A percentile compares a stretch with the other conserved stretches of the same genome.
phyloP scores from a whole-genome alignment of 495 filamentous ascomycete species.

The Penicillium taxi region DNA sequence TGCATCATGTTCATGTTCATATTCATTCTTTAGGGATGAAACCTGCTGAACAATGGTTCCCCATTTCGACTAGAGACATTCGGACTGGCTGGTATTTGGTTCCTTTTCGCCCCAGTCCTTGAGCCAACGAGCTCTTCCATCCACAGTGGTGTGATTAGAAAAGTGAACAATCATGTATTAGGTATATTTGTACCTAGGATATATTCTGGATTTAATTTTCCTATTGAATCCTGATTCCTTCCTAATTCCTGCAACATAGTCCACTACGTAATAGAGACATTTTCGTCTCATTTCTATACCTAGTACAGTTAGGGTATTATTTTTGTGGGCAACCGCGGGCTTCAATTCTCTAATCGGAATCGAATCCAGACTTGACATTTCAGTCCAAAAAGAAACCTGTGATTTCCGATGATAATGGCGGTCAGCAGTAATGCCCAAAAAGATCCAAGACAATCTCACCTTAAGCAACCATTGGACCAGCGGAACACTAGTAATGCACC shows the following conservation, averaged over 20 bases:
- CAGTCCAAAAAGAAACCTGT: neutral
- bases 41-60: neutral
- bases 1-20: neutral
- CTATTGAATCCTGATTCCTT: too few relatives aligned
- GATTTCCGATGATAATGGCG: slow-evolving; percentile 9
- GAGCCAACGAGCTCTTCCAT: slow-evolving; percentile 15
- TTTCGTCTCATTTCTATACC: too few relatives aligned
- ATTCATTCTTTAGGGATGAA: neutral
- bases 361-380: too few relatives aligned
- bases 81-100: slow-evolving; percentile 30
- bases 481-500: slow-evolving; percentile 1
- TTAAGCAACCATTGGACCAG: slow-evolving; percentile 8
- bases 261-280: too few relatives aligned
- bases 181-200: too few relatives aligned
- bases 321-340: too few relatives aligned
- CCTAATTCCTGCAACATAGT: too few relatives aligned
- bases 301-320: too few relatives aligned
- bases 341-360: too few relatives aligned
- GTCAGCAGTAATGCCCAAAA: slow-evolving; percentile 12
- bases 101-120: slow-evolving; percentile 30
- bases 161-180: too few relatives aligned
- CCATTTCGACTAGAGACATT: slow-evolving; percentile 15
- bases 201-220: too few relatives aligned
- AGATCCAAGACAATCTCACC: too few relatives aligned
- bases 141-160: slow-evolving; percentile 22